Base-by-base conservation (phyloP, 225 moss, liverwort and hornwort genomes). In the Sphagnum tenellum region DNA sequence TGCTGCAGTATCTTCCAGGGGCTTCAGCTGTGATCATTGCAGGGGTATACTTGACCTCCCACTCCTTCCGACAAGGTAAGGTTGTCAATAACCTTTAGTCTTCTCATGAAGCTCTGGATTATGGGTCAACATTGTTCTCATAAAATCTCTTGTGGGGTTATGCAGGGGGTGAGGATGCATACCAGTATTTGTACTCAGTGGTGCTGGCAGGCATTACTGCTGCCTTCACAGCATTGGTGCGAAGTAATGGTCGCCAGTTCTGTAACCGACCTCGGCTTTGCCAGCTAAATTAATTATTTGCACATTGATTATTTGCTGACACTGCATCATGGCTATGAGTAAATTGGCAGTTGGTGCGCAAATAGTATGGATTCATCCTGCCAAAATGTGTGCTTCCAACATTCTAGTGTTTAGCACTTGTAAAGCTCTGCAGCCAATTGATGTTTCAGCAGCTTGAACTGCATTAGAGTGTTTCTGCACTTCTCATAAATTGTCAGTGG, bases 251-350 rank as follows among this genome's bases (percentile, higher is more conserved):
- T 66, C 85, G 90, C 58, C 80, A 89, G 63, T 93, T 98, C 74
- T 91, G 93, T 57, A 87, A 89, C 75, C 86, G 90, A 75, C 98
- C 98, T 65, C 90, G 81, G 59, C 82, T 98, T 59, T 98, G 93
- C 87, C 87, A 89, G 76, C 6, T 86, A 46, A 71, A 66, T 47
- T 86, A 66, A 81, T 44, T 29, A 29, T 1, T 29, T 1, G 29
- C 29, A 29, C 29, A 29, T 29, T 29, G 29, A 29, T 29, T 29
- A 1, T 29, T 29, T 29, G 29, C 29, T 29, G 29, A 29, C 29
- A 29, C 29, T 29, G 29, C 29, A 29, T 29, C 29, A 29, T 29
- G 29, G 29, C 29, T 29, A 29, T 29, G 29, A 29, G 29, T 29
- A 29, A 29, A 29, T 29, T 29, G 29, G 29, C 29, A 29, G 29